Conservation (phyloP, 2,329 filamentous ascomycete species). For the Trichophyton benhamiae region DNA sequence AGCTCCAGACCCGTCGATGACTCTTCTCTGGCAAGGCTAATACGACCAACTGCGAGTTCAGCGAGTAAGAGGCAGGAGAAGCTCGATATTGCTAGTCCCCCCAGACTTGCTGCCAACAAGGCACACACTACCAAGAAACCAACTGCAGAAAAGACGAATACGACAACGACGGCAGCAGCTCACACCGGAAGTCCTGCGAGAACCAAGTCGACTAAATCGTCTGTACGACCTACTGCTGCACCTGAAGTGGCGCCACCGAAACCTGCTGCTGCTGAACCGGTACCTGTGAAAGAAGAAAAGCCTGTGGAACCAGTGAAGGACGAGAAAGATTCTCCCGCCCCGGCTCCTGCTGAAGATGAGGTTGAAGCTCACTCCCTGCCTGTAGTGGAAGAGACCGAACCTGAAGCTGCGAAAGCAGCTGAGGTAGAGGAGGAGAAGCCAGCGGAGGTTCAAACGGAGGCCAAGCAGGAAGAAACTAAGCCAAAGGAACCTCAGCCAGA, state of each 20-base stretch:
- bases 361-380: background rate
- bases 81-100: slow-evolving; percentile 30
- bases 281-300: background rate
- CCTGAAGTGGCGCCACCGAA: background rate
- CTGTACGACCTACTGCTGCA: background rate
- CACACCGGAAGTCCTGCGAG: slow-evolving; percentile 1
- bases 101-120: slow-evolving; percentile 15
- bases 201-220: slow-evolving; percentile 2
- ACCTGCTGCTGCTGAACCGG: background rate
- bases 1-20: slow-evolving; percentile 31
- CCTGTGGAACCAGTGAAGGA: background rate
- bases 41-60: slow-evolving; percentile 40
- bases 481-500: background rate
- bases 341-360: background rate
- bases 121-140: no score
- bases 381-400: background rate
- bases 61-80: slow-evolving; percentile 39
- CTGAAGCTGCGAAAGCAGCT: background rate
- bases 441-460: background rate
- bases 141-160: background rate
- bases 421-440: background rate
- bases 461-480: background rate
- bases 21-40: slow-evolving; percentile 40
- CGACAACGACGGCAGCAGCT: background rate
- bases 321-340: background rate